These are phyloP conservation scores for Monosporozyma solicola DNA, from an alignment of 805 yeast species.

Conservation along the genomic window DNA sequence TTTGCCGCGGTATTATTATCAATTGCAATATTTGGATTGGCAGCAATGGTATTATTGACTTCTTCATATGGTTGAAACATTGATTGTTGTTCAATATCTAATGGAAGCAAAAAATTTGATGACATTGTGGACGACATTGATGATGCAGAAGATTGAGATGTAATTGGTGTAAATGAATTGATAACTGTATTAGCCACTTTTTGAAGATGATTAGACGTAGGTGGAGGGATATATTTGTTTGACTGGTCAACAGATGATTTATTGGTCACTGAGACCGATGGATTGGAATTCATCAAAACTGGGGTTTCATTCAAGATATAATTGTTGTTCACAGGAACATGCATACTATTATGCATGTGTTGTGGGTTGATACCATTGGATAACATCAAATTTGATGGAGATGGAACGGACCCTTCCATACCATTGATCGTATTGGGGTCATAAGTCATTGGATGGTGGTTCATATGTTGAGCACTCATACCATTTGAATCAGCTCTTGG, in stretches of 20 bases:
- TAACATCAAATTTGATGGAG: not conserved
- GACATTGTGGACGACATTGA: not conserved
- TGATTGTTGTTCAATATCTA: constrained; percentile 8
- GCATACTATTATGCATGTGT: not conserved
- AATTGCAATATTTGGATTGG: not conserved
- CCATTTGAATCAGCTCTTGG: not conserved
- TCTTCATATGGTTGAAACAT: constrained; percentile 1
- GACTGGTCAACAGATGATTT: not conserved
- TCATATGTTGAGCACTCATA: not conserved
- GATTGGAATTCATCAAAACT: not conserved
- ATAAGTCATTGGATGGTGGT: not conserved
- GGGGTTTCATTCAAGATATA: not conserved
- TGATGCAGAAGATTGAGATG: not conserved
- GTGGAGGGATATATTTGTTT: not conserved
- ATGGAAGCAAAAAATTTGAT: not conserved
- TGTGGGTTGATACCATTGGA: not conserved
- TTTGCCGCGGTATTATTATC: not conserved
- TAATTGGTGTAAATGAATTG: not conserved
- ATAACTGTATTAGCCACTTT: no score
- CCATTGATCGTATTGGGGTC: not conserved
- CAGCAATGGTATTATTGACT: not conserved
- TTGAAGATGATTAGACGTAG: not conserved
- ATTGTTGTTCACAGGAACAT: not conserved
- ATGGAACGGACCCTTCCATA: not conserved
- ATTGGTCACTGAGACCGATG: not conserved